Percentiles rank a stretch among this genome's conserved stretches.
These are phyloP conservation scores for Talaromyces rugulosus DNA, from an alignment of 2,329 filamentous ascomycete species.

Conservation along the genomic window DNA sequence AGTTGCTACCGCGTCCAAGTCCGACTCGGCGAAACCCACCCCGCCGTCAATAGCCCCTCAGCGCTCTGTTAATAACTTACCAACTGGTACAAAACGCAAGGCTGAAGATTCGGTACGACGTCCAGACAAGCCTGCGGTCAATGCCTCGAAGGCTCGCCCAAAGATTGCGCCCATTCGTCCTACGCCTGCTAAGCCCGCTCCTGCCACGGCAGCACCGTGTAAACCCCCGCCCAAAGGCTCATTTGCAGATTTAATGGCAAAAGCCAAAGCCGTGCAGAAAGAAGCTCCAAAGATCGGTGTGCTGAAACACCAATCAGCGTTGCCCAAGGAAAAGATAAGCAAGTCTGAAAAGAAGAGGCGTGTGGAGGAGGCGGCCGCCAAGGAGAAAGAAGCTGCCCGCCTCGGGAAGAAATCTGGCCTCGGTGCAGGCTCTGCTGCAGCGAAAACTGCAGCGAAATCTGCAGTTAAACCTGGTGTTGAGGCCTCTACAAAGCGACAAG, in stretches of 20 bases:
- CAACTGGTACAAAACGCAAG: constrained; percentile 36
- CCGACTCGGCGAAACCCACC: constrained; percentile 16
- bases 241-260: constrained; percentile 56
- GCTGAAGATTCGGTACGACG: constrained; percentile 37
- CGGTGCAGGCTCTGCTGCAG: constrained; percentile 15
- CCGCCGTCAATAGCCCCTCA: constrained; percentile 16
- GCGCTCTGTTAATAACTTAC: constrained; percentile 4
- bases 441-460: constrained; percentile 5
- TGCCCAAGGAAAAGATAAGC: constrained; percentile 52
- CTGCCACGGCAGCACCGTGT: constrained; percentile 20
- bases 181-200: constrained; percentile 15
- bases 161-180: constrained; percentile 19
- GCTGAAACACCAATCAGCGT: constrained; percentile 53
- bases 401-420: constrained; percentile 23
- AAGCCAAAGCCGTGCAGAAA: constrained; percentile 53
- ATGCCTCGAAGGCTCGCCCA: constrained; percentile 16
- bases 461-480: constrained; percentile 15
- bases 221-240: constrained; percentile 54
- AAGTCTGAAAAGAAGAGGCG: constrained; percentile 51
- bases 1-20: constrained; percentile 20
- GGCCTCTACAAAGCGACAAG: constrained; percentile 26
- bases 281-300: constrained; percentile 46
- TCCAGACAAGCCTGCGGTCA: constrained; percentile 19
- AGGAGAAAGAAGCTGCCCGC: constrained; percentile 33
- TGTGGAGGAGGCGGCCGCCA: constrained; percentile 36